Evolutionary conservation across 495 filamentous ascomycete genomes (phyloP), one percentile per base, ranked within the genome.

Genomic region (Talaromyces liani): DNA sequence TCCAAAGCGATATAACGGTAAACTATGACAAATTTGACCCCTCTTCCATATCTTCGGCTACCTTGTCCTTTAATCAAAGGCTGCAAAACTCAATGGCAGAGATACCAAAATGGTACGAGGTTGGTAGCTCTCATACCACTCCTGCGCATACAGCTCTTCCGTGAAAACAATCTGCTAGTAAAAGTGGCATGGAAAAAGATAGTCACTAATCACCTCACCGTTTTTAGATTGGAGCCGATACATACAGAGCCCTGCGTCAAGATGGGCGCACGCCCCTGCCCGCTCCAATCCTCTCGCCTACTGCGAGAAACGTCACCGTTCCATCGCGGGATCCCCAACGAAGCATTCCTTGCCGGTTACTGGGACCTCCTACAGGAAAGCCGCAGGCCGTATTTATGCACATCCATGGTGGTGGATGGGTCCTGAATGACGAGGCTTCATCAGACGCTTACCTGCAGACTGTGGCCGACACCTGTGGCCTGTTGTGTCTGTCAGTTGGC

Each of bases 381-480:
- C 67, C 72, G 29, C 78, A 77, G 57, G 83, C 79, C 10, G 68
- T 82, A 9, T 74, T 80, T 58, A 64, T 82, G 65, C 81, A 85
- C 63, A 77, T 84, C 47, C 84, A 85, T 68, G 84, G 84, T 31
- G 82, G 83, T 27, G 83, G 84, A 7, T 82, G 74, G 71, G 78
- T 75, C 2, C 64, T 80, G 62, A 65, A 67, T 34, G 65, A 60
- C 29, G 72, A 77, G 49, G 65, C 55, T 24, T 65, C 63, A 70
- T 73, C 67, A 24, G 72, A 63, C 25, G 18, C 61, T 25, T 51
- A 65, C 27, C 45, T 65, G 61, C 18, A 64, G 56, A 66, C 18
- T 61, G 64, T 68, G 63, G 82, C 81, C 60, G 73, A 84, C 63
- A 66, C 64, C 20, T 69, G 65, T 27, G 66, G 77, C 29, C 61